Base-by-base conservation (phyloP, 2,329 filamentous ascomycete genomes). In the Verruconis gallopava region DNA sequence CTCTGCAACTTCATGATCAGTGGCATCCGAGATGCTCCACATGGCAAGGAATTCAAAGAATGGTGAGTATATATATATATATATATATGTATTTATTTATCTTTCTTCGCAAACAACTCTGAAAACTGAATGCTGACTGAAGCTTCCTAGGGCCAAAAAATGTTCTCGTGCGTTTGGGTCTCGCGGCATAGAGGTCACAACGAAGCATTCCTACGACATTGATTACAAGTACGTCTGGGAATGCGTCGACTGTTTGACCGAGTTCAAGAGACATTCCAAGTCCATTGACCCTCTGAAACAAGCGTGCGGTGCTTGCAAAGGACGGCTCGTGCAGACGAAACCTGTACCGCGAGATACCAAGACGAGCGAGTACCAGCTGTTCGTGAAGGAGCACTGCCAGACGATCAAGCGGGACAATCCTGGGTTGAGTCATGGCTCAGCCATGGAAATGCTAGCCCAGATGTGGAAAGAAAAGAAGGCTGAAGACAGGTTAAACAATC, bases 181-280 rank as follows among this genome's bases (percentile, higher is more conserved):
- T 37, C 67, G 75, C 2, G 79, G 75, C 3, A 63, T 95, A 34
- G 64, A 79, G 22, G 85, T 96, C 15, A 94, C 86, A 1, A 95
- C 88, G 0, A 93, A 84, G 55, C 89, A 98, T 60, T 73, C 68
- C 21, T 98, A 95, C 58, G 73, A 79, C 38, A 96, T 96, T 53
- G 81, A 88, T 51, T 94, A 85, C 65, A 93, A 89, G 64, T 98
- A 89, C 56, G 64, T 88, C 15, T 96, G 91, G 89, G 67, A 72
- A 33, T 96, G 89, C 56, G 63, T 58, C 3, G 58, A 55, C 3
- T 96, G 91, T 55, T 71, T 66, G 0, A 63, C 72, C 21, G 79
- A 83, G 56, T 93, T 82, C 58, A 83, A 86, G 54, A 70, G 89
- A 3, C 89, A 96, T 59, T 86, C 80, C 13, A 85, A 81, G 61